phyloP scores from a whole-genome alignment of 2,329 filamentous ascomycete genomes.

The Penicillium sp. region DNA sequence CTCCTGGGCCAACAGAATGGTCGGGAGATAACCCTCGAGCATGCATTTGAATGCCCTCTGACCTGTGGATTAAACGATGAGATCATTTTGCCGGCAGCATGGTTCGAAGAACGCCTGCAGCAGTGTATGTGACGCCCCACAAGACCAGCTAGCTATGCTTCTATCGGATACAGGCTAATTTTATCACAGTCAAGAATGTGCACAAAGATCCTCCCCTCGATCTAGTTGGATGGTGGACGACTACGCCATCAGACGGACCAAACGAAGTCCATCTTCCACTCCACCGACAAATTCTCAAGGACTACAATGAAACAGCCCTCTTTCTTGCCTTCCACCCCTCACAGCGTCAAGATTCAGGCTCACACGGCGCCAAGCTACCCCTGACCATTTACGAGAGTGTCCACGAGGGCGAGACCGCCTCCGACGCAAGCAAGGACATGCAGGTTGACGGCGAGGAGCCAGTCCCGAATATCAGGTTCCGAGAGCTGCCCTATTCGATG shows the following conservation, averaged over 20 bases:
- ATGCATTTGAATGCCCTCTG: slow-evolving; percentile 81
- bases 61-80: slow-evolving; percentile 53
- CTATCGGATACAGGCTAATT: slow-evolving; percentile 4
- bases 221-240: slow-evolving; percentile 89
- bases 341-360: slow-evolving; percentile 49
- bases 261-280: slow-evolving; percentile 65
- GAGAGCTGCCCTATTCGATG: slow-evolving; percentile 78
- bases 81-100: slow-evolving; percentile 63
- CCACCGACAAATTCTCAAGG: slow-evolving; percentile 71
- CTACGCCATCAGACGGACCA: slow-evolving; percentile 71
- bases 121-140: slow-evolving; percentile 66
- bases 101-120: slow-evolving; percentile 76
- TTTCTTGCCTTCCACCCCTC: slow-evolving; percentile 83
- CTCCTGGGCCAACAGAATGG: slow-evolving; percentile 91
- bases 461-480: slow-evolving; percentile 67
- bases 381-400: slow-evolving; percentile 87
- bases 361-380: slow-evolving; percentile 76
- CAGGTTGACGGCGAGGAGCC: slow-evolving; percentile 67
- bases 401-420: slow-evolving; percentile 66
- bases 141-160: not conserved
- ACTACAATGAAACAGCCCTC: slow-evolving; percentile 81
- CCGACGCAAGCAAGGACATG: slow-evolving; percentile 61
- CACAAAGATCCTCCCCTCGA: slow-evolving; percentile 81
- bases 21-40: slow-evolving; percentile 84
- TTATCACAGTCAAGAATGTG: slow-evolving; percentile 73